A percentile compares a stretch with the other conserved stretches of the same genome.
Evolutionary conservation across 345 rosid genomes (phyloP).

Genomic region (Noccaea caerulescens): DNA sequence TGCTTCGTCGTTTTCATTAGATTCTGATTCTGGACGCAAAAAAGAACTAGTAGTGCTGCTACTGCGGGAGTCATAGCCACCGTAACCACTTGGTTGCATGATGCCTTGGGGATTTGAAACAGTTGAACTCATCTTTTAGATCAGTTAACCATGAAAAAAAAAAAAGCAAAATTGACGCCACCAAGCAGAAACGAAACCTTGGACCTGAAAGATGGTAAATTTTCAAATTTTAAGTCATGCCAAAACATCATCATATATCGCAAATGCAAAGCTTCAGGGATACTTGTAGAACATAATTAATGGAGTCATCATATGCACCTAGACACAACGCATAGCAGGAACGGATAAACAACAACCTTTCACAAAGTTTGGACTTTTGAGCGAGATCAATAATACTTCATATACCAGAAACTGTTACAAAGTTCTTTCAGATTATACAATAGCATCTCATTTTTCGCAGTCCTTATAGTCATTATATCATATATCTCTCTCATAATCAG

Average conservation of each 20-base stretch:
- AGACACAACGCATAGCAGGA: slow-evolving; percentile 1
- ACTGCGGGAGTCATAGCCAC: slow-evolving; percentile 44
- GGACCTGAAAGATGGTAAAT: slow-evolving; percentile 24
- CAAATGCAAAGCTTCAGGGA: slow-evolving; percentile 10
- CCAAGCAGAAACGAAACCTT: slow-evolving; percentile 11
- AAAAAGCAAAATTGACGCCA: slow-evolving; percentile 1
- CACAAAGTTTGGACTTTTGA: neutral
- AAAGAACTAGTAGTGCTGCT: slow-evolving; percentile 45
- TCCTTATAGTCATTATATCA: neutral
- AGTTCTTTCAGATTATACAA: neutral
- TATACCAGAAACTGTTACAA: neutral
- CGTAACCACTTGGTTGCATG: slow-evolving; percentile 42
- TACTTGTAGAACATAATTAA: neutral
- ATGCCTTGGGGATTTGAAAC: slow-evolving; percentile 49
- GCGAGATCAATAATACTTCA: slow-evolving; percentile 12
- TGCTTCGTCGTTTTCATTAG: slow-evolving; percentile 43
- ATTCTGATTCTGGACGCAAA: slow-evolving; percentile 43
- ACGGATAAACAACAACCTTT: neutral
- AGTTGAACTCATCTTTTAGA: slow-evolving; percentile 57
- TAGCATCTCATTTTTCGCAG: neutral
- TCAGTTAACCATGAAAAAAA: slow-evolving; percentile 15
- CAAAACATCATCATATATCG: neutral
- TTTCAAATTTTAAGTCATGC: neutral
- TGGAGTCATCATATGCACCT: neutral
- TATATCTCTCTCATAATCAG: slow-evolving; percentile 1